These are phyloP conservation scores for Musa beccarii DNA, from an alignment of 176 grass and related monocot species.

Conservation along the genomic window DNA sequence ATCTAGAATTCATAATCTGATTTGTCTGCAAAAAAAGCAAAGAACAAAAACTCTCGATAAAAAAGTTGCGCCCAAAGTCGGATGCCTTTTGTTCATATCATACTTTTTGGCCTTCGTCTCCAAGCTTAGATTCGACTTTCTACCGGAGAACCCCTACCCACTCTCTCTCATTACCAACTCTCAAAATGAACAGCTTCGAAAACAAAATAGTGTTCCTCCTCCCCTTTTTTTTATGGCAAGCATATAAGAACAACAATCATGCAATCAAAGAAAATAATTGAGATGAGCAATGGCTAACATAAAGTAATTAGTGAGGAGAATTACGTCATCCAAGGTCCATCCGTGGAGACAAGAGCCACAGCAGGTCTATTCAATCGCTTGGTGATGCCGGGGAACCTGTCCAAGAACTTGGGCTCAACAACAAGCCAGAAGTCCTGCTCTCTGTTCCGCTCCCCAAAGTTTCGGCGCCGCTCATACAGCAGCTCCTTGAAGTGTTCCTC, in stretches of 20 bases:
- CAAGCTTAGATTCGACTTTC: too few relatives aligned
- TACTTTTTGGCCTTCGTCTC: too few relatives aligned
- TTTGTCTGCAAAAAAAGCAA: too few relatives aligned
- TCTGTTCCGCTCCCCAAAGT: conserved; percentile 61
- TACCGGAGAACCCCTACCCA: too few relatives aligned
- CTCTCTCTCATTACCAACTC: too few relatives aligned
- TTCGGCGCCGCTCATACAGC: conserved; percentile 47
- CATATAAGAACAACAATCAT: not conserved
- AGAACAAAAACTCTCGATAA: too few relatives aligned
- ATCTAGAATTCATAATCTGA: too few relatives aligned
- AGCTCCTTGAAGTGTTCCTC: conserved; percentile 98
- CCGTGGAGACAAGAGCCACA: conserved; percentile 75
- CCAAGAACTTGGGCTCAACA: conserved; percentile 80
- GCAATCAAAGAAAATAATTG: not conserved
- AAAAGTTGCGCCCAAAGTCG: too few relatives aligned
- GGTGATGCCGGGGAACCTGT: conserved; percentile 64
- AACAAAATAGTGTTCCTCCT: too few relatives aligned
- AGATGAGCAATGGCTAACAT: not conserved
- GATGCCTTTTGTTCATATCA: too few relatives aligned
- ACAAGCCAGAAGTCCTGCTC: conserved; percentile 92
- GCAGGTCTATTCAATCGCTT: conserved; percentile 74
- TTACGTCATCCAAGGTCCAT: conserved; percentile 88
- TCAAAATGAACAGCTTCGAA: too few relatives aligned
- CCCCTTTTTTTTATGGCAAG: not conserved
- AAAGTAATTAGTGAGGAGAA: not conserved